phyloP scores from a whole-genome alignment of 805 yeast genomes.

The Saturnispora quitensis region DNA sequence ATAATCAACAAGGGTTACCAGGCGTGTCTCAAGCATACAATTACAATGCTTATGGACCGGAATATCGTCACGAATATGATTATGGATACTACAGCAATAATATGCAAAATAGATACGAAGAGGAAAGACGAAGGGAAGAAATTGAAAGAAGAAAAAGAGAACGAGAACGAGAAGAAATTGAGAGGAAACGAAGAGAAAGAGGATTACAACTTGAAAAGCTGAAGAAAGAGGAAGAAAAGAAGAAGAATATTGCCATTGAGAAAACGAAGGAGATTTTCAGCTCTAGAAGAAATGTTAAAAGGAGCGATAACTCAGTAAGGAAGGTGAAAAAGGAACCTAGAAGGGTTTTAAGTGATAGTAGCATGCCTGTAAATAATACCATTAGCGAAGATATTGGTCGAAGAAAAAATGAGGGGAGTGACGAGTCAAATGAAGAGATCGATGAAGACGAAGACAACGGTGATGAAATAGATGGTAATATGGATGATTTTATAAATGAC shows the following conservation, averaged over 20 bases:
- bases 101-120: constrained; percentile 5
- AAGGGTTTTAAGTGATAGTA: not conserved
- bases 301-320: not conserved
- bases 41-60: not conserved
- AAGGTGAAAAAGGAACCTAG: constrained; percentile 1
- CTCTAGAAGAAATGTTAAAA: constrained; percentile 3
- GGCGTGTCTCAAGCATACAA: not conserved
- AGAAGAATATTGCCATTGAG: constrained; percentile 3
- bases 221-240: not conserved
- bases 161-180: not conserved
- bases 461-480: not conserved
- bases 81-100: constrained; percentile 8
- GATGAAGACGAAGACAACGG: not conserved
- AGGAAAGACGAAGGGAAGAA: not conserved
- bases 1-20: not conserved
- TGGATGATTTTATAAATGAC: constrained; percentile 5
- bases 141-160: not conserved
- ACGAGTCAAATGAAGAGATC: constrained; percentile 5
- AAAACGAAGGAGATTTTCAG: constrained; percentile 6
- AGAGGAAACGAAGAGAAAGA: not conserved
- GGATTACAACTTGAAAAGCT: not conserved
- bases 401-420: not conserved
- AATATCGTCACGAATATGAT: not conserved
- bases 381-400: not conserved
- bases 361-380: not conserved